These are phyloP conservation scores for Gaeumannomyces sp. DNA, from an alignment of 2,329 filamentous ascomycete species.

Conservation along the genomic window DNA sequence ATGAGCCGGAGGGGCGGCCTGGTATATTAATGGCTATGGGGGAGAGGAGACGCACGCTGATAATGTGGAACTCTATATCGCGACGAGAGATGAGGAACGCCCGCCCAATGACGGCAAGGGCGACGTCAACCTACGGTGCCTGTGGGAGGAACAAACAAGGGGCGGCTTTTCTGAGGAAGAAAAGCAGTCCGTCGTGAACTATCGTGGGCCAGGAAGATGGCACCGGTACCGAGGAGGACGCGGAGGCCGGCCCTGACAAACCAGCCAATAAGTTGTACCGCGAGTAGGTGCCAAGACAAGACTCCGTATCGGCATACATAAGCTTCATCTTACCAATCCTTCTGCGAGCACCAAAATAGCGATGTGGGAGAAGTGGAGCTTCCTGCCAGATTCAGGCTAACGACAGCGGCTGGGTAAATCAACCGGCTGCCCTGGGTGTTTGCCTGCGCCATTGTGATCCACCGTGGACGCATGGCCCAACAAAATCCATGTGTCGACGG, in stretches of 20 bases:
- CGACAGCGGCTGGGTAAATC: too few relatives aligned
- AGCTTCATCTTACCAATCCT: not conserved
- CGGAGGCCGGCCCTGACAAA: not conserved
- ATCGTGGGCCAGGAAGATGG: not conserved
- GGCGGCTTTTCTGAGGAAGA: not conserved
- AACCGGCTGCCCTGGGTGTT: too few relatives aligned
- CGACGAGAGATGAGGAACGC: not conserved
- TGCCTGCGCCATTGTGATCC: not conserved
- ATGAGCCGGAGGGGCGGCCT: not conserved
- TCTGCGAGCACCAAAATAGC: not conserved
- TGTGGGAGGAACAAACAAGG: not conserved
- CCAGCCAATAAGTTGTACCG: not conserved
- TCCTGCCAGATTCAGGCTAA: too few relatives aligned
- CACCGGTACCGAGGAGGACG: not conserved
- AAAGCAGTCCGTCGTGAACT: not conserved
- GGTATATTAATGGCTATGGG: not conserved
- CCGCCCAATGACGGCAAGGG: not conserved
- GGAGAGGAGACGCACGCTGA: not conserved
- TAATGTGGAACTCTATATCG: not conserved
- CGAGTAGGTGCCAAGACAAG: not conserved
- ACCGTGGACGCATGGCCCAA: not conserved
- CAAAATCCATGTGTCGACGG: too few relatives aligned
- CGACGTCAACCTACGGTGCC: not conserved
- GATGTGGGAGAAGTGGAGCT: too few relatives aligned
- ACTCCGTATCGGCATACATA: not conserved